phyloP scores from a whole-genome alignment of 2,329 filamentous ascomycete species.

The Colletotrichum sansevieriae region DNA sequence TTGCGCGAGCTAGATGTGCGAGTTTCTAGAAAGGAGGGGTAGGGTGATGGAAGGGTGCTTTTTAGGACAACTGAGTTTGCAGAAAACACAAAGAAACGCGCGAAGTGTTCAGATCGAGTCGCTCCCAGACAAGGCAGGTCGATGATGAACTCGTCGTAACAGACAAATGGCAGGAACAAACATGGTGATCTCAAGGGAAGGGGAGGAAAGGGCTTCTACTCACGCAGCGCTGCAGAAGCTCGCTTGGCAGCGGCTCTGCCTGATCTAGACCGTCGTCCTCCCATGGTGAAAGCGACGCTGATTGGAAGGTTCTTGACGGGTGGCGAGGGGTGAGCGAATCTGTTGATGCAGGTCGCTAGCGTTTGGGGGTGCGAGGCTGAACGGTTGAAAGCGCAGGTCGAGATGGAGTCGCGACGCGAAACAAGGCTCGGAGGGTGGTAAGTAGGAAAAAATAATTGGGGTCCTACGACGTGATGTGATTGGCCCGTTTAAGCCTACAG shows the following conservation, averaged over 20 bases:
- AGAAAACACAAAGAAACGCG: too few species aligned
- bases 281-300: constrained; percentile 20
- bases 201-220: constrained; percentile 44
- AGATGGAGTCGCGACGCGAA: constrained; percentile 41
- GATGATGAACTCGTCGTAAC: too few species aligned
- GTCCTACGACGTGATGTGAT: neutral
- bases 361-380: constrained; percentile 30
- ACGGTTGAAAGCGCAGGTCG: constrained; percentile 23
- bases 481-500: constrained; percentile 4
- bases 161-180: constrained; percentile 48
- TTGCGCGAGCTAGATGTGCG: neutral
- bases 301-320: neutral
- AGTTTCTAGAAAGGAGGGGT: constrained; percentile 14
- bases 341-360: constrained; percentile 2
- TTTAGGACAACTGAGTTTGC: neutral
- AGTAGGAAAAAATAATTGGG: constrained; percentile 34
- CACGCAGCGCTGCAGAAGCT: constrained; percentile 66
- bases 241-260: constrained; percentile 67
- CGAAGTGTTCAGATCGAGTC: too few species aligned
- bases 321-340: constrained; percentile 5
- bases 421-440: constrained; percentile 22
- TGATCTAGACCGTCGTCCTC: constrained; percentile 52
- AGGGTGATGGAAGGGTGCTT: neutral
- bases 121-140: too few species aligned
- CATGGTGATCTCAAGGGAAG: neutral